Base-by-base conservation (phyloP, 495 filamentous ascomycete genomes). In the Hypoxylon perforatum region DNA sequence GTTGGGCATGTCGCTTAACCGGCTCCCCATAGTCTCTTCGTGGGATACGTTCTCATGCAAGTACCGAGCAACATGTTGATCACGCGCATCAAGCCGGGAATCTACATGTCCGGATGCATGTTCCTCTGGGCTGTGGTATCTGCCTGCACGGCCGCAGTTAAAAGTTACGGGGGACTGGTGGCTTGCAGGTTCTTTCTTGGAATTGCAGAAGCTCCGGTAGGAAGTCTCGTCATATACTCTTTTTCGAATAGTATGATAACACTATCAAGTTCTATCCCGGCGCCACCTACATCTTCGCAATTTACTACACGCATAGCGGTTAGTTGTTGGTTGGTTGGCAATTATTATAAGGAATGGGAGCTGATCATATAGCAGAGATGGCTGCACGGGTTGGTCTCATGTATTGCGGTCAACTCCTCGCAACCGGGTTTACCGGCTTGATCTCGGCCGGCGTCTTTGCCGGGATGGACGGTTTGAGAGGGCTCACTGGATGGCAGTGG, bases 291-390 rank as follows among this genome's bases (percentile, higher is more conserved):
- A 70, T 82, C n/a, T 70, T 84, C 14, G 73, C 73, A 14, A 67
- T 78, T 56, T 86, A 79, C 70, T 86, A 86, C 48, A 85, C 81
- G 6, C 71, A 80, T 30, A 77, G 81, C 48, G 83, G 67, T 71
- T 4, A 67, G 65, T 55, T 28, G 15, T 42, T n/a, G 15, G 42
- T 8, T 6, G 10, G 14, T 2, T 50, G 12, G 11, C 6, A 9
- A 19, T 9, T 2, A 1, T 2, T n/a, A 35, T 18, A 47, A 23
- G 1, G 10, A 41, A 7, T 9, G 45, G 5, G 19, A 38, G 4
- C 38, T 54, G 25, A 54, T 57, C 14, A 28, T 17, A 4, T 21
- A n/a, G 36, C 33, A 65, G 84, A 73, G 35, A 63, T 70, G 33
- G 62, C 67, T 7, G 39, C 62, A 44, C 55, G 70, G 3, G 50